Evolutionary conservation across 164 flowering plant genomes (phyloP).

Genomic region (Aristolochia californica): DNA sequence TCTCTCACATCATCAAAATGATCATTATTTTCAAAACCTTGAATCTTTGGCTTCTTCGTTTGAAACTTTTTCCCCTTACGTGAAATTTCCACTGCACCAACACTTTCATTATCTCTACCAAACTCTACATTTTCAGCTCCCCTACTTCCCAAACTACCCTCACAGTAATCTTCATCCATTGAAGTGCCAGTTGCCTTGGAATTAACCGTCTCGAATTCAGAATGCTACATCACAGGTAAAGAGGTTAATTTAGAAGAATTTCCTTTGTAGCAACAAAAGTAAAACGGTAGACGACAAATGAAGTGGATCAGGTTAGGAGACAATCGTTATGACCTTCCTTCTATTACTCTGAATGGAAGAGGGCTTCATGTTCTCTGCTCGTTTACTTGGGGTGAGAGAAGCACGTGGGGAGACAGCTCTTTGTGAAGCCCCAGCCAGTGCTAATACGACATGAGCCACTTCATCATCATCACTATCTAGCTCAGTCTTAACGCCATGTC

Average conservation of each 20-base stretch:
- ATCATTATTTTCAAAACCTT: conserved; percentile 19
- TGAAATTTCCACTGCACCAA: conserved; percentile 19
- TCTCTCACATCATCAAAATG: conserved; percentile 46
- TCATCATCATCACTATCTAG: conserved; percentile 55
- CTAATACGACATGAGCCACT: conserved; percentile 61
- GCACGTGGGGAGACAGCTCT: conserved; percentile 69
- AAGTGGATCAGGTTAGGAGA: neutral
- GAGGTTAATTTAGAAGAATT: neutral
- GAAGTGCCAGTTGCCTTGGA: conserved; percentile 22
- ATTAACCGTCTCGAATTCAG: conserved; percentile 20
- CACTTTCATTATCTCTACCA: conserved; percentile 26
- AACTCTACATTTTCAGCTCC: conserved; percentile 53
- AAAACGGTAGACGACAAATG: no score
- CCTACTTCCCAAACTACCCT: conserved; percentile 50
- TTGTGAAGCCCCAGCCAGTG: conserved; percentile 67
- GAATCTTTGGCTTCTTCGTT: conserved; percentile 27
- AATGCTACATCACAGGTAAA: conserved; percentile 16
- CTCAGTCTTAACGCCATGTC: conserved; percentile 29
- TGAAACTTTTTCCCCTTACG: conserved; percentile 28
- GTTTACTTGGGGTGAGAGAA: conserved; percentile 42
- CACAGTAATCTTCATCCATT: conserved; percentile 37
- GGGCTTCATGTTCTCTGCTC: conserved; percentile 24
- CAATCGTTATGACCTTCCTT: conserved; percentile 26
- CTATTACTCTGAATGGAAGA: conserved; percentile 40
- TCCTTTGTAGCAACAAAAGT: no score